Percentiles rank a stretch among this genome's conserved stretches.
phyloP scores from a whole-genome alignment of 2,329 filamentous ascomycete species.

The Cadophora luteo-olivacea region DNA sequence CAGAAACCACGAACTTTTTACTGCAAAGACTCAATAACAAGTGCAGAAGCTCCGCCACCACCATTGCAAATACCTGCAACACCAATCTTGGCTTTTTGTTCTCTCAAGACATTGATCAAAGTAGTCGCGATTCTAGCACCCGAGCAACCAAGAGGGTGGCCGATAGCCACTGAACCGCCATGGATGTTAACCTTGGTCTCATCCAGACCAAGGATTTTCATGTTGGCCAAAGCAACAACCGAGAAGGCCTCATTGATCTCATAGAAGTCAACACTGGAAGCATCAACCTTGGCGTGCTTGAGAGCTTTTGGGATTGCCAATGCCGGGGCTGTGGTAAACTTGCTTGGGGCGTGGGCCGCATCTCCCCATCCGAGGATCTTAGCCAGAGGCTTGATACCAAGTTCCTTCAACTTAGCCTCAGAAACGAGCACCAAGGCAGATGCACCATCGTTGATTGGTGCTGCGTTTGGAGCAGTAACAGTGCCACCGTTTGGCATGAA shows the following conservation, averaged over 20 bases:
- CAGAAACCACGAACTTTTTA: constrained; percentile 30
- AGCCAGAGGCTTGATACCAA: constrained; percentile 88
- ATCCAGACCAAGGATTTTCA: constrained; percentile 83
- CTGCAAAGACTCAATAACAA: constrained; percentile 76
- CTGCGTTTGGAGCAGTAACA: constrained; percentile 95
- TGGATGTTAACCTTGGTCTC: constrained; percentile 93
- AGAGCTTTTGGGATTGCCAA: constrained; percentile 97
- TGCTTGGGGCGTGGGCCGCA: constrained; percentile 86
- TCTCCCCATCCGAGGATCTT: constrained; percentile 99
- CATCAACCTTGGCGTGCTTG: constrained; percentile 85
- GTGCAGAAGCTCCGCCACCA: constrained; percentile 90
- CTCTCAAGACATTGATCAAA: constrained; percentile 83
- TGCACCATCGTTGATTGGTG: constrained; percentile 93
- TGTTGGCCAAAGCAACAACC: constrained; percentile 93
- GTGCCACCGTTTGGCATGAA: constrained; percentile 84
- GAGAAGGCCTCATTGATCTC: constrained; percentile 99
- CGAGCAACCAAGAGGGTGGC: constrained; percentile 92
- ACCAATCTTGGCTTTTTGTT: constrained; percentile 93
- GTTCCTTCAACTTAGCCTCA: constrained; percentile 90
- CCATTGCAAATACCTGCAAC: constrained; percentile 97
- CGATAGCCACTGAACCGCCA: constrained; percentile 93
- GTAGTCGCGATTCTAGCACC: constrained; percentile 94
- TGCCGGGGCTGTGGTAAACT: constrained; percentile 93
- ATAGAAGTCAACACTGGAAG: constrained; percentile 85
- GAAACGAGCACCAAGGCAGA: constrained; percentile 92